These are phyloP conservation scores for Smithsoniella earleae DNA, from an alignment of 163 green algal genomes.

Conservation along the genomic window DNA sequence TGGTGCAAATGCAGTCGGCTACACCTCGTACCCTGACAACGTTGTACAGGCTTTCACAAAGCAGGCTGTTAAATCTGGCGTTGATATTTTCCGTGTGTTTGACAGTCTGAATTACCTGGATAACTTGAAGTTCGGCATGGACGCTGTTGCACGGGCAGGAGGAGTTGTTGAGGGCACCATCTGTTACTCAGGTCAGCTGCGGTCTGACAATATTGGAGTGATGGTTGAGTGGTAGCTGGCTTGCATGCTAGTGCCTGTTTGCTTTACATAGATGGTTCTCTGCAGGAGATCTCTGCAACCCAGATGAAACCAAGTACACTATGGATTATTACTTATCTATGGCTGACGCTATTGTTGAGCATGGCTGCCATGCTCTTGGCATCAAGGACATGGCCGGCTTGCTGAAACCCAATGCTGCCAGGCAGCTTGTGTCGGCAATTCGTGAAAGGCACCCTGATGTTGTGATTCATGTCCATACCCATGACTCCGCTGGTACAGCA, in stretches of 20 bases:
- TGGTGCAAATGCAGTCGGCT: conserved; percentile 82
- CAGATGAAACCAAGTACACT: conserved; percentile 64
- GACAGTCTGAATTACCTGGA: conserved; percentile 88
- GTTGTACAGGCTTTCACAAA: conserved; percentile 61
- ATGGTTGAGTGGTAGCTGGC: too few species aligned
- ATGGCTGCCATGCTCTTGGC: conserved; percentile 72
- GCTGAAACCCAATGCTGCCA: conserved; percentile 74
- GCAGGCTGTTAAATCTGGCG: conserved; percentile 33
- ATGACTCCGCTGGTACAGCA: conserved; percentile 80
- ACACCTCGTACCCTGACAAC: conserved; percentile 87
- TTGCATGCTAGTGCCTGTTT: too few species aligned
- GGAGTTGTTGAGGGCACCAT: conserved; percentile 79
- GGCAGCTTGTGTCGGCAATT: conserved; percentile 67
- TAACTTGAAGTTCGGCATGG: conserved; percentile 79
- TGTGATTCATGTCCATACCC: conserved; percentile 86
- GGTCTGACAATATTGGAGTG: too few species aligned
- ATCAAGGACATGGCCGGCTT: conserved; percentile 91
- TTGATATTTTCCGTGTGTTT: conserved; percentile 88
- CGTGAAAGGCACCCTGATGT: conserved; percentile 64
- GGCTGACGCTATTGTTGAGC: conserved; percentile 68
- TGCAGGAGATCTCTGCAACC: conserved; percentile 63
- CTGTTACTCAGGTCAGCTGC: conserved; percentile 74
- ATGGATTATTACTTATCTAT: conserved; percentile 89
- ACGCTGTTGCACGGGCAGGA: conserved; percentile 56
- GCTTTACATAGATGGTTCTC: neutral